Evolutionary conservation across 768 basidiomycete species (phyloP), one percentile per base, ranked within the genome.

Genomic region (Suillus hirtellus): DNA sequence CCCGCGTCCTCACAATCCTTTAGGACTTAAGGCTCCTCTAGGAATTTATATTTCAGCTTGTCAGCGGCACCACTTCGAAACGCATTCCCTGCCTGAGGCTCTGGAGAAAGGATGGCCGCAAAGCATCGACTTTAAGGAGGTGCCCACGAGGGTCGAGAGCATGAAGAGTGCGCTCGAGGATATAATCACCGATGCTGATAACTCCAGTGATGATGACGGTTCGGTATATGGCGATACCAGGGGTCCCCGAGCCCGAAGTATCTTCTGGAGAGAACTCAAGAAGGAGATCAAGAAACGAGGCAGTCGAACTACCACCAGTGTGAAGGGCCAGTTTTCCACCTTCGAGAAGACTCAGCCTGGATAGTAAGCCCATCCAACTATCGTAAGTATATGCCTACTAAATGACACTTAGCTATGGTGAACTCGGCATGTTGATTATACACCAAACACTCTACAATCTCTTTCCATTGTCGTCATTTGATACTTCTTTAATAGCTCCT

Each of bases 271-370:
- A 46, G 89, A 90, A 38, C 74, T 88, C 10, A 79, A 86, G 73
- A 78, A 79, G 58, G 88, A 88, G 63, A 79, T 93, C 55, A 84
- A 83, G 72, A 75, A 77, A 66, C 86, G 87, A 62, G 93, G 92
- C 0, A 81, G 85, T 34, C 84, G 87, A 55, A 84, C 84, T 17
- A 85, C 85, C 19, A 81, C 83, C 1, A 89, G 91, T 46, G 83
- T 91, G 56, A 83, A 81, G 50, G 90, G 86, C 1, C 92, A 95
- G 68, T 92, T 89, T 68, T 82, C 84, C 17, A 90, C 79, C 67
- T 96, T 95, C 69, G 85, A 92, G 67, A 89, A 87, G 76, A 86
- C 86, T 4, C 90, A 93, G 68, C 92, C 94, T 27, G 94, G 94
- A 77, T 96, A 95, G 94, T 96, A 70, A 77, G 93, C 84, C 11